Evolutionary conservation across 75 land plant species (phyloP).

Genomic region (Ceratopteris richardii): DNA sequence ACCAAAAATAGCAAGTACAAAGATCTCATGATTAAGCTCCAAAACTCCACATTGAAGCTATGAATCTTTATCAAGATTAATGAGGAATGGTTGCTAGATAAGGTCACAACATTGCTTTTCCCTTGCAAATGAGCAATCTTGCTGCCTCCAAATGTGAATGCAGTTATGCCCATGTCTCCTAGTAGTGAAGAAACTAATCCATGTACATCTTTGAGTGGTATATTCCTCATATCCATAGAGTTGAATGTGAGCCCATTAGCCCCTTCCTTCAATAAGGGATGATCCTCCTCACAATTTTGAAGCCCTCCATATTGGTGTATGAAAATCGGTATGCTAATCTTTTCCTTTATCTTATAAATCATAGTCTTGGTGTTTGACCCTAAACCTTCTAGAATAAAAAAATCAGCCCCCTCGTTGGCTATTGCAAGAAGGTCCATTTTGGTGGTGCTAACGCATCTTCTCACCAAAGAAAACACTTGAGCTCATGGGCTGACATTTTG

Average conservation of each 20-base stretch:
- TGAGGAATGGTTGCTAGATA: too few species aligned
- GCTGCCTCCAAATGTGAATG: too few species aligned
- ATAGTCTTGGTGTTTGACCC: constrained; percentile 9
- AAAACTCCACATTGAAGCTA: too few species aligned
- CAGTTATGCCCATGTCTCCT: not conserved
- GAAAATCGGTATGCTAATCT: constrained; percentile 69
- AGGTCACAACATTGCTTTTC: too few species aligned
- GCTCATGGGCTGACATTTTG: constrained; percentile 54
- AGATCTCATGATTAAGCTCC: too few species aligned
- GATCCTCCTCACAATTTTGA: constrained; percentile 4
- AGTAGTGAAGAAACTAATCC: constrained; percentile 12
- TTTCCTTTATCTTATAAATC: constrained; percentile 21
- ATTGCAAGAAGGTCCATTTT: constrained; percentile 66
- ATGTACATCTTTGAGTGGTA: constrained; percentile 25
- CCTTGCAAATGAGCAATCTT: too few species aligned
- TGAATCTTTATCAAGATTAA: too few species aligned
- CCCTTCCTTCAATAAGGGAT: constrained; percentile 42
- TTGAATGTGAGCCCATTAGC: constrained; percentile 70
- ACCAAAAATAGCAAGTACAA: too few species aligned
- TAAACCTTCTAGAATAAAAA: constrained; percentile 37
- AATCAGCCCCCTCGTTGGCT: constrained; percentile 83
- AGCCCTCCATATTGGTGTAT: constrained; percentile 11
- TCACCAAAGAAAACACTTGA: constrained; percentile 67
- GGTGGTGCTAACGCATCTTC: constrained; percentile 45
- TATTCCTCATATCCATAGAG: constrained; percentile 27